Conservation (phyloP, 306 rosid species). For the Vigna reflexopilosa region DNA sequence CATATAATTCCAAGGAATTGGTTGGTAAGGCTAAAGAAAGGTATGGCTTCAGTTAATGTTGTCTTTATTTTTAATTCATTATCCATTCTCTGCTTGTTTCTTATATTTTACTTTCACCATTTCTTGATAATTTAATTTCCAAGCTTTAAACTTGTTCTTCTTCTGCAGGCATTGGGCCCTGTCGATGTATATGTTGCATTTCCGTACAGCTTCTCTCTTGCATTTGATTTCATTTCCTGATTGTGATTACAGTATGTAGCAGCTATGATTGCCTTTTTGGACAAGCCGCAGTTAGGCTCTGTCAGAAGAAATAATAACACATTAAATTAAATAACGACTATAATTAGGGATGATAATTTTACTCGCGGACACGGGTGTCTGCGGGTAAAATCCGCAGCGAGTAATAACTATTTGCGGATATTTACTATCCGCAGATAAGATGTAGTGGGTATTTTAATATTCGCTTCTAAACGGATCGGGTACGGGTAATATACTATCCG, state of each 20-base stretch:
- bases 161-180: slow-evolving; percentile 85
- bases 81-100: slow-evolving; percentile 19
- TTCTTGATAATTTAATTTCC: slow-evolving; percentile 29
- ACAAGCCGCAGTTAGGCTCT: slow-evolving; percentile 94
- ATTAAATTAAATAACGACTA: too few relatives aligned
- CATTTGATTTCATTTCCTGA: slow-evolving; percentile 44
- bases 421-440: too few relatives aligned
- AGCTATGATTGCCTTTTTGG: slow-evolving; percentile 93
- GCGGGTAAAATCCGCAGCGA: too few relatives aligned
- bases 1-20: slow-evolving; percentile 76
- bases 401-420: too few relatives aligned
- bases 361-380: too few relatives aligned
- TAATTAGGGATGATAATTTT: too few relatives aligned
- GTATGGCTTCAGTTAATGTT: slow-evolving; percentile 47
- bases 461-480: too few relatives aligned
- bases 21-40: slow-evolving; percentile 80
- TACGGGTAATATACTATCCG: too few relatives aligned
- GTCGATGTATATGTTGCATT: slow-evolving; percentile 89
- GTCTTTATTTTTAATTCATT: slow-evolving; percentile 32
- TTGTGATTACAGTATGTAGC: slow-evolving; percentile 75
- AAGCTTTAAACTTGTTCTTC: slow-evolving; percentile 38
- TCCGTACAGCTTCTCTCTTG: slow-evolving; percentile 21
- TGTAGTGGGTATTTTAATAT: too few relatives aligned
- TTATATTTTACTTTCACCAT: slow-evolving; percentile 3
- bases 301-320: slow-evolving; percentile 53